A percentile compares a stretch with the other conserved stretches of the same genome.
phyloP scores from a whole-genome alignment of 2,329 filamentous ascomycete genomes.

The Trichophyton simii region DNA sequence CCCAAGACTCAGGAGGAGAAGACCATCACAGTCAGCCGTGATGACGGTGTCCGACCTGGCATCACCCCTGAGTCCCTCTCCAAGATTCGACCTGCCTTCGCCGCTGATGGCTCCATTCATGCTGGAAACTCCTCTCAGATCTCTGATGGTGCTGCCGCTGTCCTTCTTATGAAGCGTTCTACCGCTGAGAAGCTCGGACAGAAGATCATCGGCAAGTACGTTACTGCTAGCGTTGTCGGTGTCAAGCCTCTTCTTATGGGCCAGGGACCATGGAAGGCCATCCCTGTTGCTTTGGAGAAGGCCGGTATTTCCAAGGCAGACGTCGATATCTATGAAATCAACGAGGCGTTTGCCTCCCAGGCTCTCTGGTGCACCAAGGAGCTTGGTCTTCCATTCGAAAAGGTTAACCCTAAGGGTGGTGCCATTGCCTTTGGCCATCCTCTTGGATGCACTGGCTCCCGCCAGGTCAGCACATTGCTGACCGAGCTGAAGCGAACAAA shows the following conservation, averaged over 20 bases:
- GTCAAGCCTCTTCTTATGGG: slow-evolving; percentile 93
- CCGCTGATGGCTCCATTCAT: slow-evolving; percentile 86
- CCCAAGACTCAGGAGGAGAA: slow-evolving; percentile 79
- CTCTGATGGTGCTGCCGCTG: slow-evolving; percentile 87
- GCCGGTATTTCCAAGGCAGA: slow-evolving; percentile 78
- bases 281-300: slow-evolving; percentile 80
- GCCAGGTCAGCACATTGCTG: slow-evolving; percentile 83
- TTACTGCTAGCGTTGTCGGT: slow-evolving; percentile 71
- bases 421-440: slow-evolving; percentile 95
- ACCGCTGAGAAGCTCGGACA: slow-evolving; percentile 82
- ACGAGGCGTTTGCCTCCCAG: slow-evolving; percentile 95
- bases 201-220: slow-evolving; percentile 83
- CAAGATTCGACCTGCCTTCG: slow-evolving; percentile 84
- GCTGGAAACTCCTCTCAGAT: slow-evolving; percentile 94
- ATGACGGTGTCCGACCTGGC: slow-evolving; percentile 76
- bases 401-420: slow-evolving; percentile 95
- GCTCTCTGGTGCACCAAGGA: slow-evolving; percentile 88
- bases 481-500: slow-evolving; percentile 78
- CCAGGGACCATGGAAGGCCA: slow-evolving; percentile 87
- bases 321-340: slow-evolving; percentile 97
- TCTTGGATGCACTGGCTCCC: slow-evolving; percentile 81
- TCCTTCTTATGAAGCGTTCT: slow-evolving; percentile 87
- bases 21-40: slow-evolving; percentile 67
- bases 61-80: slow-evolving; percentile 78
- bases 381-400: slow-evolving; percentile 66